These are phyloP conservation scores for Mycena galopus DNA, from an alignment of 768 basidiomycete species.

Conservation along the genomic window DNA sequence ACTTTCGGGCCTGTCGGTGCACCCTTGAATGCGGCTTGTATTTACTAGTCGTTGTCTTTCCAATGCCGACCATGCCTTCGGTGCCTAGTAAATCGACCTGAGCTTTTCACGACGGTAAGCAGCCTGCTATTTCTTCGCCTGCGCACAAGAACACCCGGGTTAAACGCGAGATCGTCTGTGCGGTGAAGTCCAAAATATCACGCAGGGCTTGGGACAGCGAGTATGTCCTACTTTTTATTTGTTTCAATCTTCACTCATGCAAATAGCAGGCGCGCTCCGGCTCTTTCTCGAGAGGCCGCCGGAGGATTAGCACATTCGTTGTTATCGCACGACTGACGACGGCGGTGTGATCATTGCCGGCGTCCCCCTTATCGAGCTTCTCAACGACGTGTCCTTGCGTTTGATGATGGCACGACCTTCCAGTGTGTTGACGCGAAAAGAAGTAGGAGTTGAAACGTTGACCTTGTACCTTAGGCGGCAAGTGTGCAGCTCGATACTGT, in stretches of 20 bases:
- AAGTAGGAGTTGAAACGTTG: not conserved
- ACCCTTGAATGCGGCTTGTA: conserved; percentile 26
- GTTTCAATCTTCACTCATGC: conserved; percentile 28
- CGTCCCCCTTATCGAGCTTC: conserved; percentile 24
- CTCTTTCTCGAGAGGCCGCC: conserved; percentile 37
- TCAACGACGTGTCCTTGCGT: conserved; percentile 24
- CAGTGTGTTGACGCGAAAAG: not conserved
- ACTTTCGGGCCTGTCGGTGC: conserved; percentile 23
- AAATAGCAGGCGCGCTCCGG: conserved; percentile 32
- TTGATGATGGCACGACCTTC: conserved; percentile 28
- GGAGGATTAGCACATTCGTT: conserved; percentile 38
- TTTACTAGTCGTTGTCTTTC: not conserved
- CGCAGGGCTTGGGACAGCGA: not conserved
- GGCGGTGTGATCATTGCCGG: conserved; percentile 16
- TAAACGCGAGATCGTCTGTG: not conserved
- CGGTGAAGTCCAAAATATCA: not conserved
- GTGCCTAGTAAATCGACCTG: conserved; percentile 21
- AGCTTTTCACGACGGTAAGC: not conserved
- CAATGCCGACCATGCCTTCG: not conserved
- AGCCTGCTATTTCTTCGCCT: not conserved
- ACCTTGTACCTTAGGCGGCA: not conserved
- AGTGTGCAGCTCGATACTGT: not conserved
- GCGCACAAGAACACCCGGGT: not conserved
- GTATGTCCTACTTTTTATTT: not conserved
- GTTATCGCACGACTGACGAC: conserved; percentile 1